Conservation (phyloP, 2,329 filamentous ascomycete genomes). For the Epichloe sylvatica region DNA sequence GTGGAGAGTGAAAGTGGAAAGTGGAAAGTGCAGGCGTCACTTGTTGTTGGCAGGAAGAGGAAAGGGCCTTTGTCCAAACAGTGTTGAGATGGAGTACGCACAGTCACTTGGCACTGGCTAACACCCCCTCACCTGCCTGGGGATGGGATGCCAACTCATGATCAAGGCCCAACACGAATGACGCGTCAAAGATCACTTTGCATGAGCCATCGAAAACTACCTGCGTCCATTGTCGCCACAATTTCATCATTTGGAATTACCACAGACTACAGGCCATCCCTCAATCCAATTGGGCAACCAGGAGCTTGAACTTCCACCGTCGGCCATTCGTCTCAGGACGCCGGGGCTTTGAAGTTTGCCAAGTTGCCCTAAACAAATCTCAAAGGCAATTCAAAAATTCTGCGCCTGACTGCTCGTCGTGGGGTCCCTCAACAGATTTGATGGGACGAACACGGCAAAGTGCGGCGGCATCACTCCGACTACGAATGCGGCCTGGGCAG, state of each 20-base stretch:
- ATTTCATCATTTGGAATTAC: neutral
- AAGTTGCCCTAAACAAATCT: too few species aligned
- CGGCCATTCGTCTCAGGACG: neutral
- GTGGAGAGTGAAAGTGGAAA: too few species aligned
- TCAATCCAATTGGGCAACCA: neutral
- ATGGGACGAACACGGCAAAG: neutral
- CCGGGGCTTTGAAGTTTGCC: neutral
- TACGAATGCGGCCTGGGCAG: neutral
- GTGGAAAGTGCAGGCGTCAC: too few species aligned
- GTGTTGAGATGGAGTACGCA: too few species aligned
- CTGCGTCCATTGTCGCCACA: neutral
- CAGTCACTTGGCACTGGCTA: too few species aligned
- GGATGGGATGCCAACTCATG: too few species aligned
- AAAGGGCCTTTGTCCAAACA: too few species aligned
- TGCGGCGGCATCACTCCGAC: neutral
- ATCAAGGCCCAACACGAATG: too few species aligned
- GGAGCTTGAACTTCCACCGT: neutral
- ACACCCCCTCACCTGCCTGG: too few species aligned
- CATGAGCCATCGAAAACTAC: too few species aligned
- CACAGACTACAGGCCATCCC: neutral
- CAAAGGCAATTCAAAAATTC: neutral
- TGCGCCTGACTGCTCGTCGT: neutral
- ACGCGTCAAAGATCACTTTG: too few species aligned
- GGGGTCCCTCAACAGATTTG: neutral
- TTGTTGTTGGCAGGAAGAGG: too few species aligned